These are phyloP conservation scores for Litsea cubeba DNA, from an alignment of 164 flowering plant species.

Conservation along the genomic window DNA sequence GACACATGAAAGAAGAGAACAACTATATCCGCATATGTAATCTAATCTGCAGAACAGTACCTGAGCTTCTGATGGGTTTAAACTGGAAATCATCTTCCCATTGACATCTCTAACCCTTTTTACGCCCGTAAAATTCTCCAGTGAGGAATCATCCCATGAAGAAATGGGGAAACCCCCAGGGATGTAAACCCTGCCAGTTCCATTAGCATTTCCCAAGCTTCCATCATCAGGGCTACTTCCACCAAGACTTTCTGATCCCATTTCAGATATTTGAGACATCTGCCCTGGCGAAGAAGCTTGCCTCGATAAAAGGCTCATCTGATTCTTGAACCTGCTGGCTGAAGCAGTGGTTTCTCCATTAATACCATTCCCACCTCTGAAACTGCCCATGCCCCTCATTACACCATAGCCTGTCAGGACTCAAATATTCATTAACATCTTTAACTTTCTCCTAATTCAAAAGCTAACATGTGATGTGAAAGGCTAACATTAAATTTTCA, in stretches of 20 bases:
- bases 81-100: slow-evolving; percentile 27
- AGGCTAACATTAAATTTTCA: too few species aligned
- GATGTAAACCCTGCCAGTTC: slow-evolving; percentile 22
- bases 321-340: slow-evolving; percentile 37
- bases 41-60: slow-evolving; percentile 19
- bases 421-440: slow-evolving; percentile 1
- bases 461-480: too few species aligned
- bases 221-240: slow-evolving; percentile 23
- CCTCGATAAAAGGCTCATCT: slow-evolving; percentile 35
- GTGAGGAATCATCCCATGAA: slow-evolving; percentile 61
- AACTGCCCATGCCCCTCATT: slow-evolving; percentile 45
- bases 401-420: slow-evolving; percentile 44
- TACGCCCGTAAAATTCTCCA: slow-evolving; percentile 31
- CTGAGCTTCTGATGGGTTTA: slow-evolving; percentile 38
- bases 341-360: slow-evolving; percentile 34
- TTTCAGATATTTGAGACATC: slow-evolving; percentile 49
- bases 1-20: neutral
- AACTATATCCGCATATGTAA: neutral
- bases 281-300: slow-evolving; percentile 35
- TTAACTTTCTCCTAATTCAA: neutral
- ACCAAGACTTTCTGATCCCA: slow-evolving; percentile 34
- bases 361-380: slow-evolving; percentile 29
- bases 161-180: slow-evolving; percentile 36
- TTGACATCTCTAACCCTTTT: slow-evolving; percentile 39
- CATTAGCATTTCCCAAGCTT: slow-evolving; percentile 25